Evolutionary conservation across 2,329 filamentous ascomycete genomes (phyloP).

Genomic region (Aspergillus piperis): DNA sequence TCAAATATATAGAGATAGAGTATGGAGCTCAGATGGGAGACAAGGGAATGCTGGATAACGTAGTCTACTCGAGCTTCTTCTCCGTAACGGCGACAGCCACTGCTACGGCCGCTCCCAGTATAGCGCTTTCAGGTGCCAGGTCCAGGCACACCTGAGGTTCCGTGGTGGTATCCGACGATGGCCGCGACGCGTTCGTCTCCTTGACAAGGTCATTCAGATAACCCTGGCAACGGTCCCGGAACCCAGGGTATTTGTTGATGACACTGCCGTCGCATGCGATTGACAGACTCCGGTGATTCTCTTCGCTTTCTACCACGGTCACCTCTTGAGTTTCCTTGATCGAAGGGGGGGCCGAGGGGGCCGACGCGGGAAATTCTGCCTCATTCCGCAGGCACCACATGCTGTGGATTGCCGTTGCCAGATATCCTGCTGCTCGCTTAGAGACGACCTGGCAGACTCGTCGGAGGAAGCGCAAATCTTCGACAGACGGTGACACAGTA

Average conservation of each 20-base stretch:
- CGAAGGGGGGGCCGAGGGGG: constrained; percentile 23
- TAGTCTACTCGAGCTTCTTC: constrained; percentile 17
- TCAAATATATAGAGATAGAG: not conserved
- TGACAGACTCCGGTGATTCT: constrained; percentile 37
- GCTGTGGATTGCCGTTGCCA: constrained; percentile 65
- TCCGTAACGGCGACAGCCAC: constrained; percentile 46
- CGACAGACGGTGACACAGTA: constrained; percentile 44
- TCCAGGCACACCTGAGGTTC: constrained; percentile 41
- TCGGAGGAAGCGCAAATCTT: constrained; percentile 58
- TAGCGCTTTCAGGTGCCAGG: constrained; percentile 46
- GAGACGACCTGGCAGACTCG: constrained; percentile 57
- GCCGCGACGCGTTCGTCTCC: constrained; percentile 24
- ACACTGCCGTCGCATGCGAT: constrained; percentile 57
- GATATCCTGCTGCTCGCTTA: constrained; percentile 60
- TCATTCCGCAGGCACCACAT: constrained; percentile 59
- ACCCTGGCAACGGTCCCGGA: constrained; percentile 46
- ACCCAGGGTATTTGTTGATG: constrained; percentile 54
- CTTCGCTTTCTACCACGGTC: constrained; percentile 36
- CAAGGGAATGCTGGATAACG: not conserved
- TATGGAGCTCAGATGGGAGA: not conserved
- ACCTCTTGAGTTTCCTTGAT: constrained; percentile 35
- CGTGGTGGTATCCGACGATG: constrained; percentile 14
- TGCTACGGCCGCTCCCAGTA: constrained; percentile 50
- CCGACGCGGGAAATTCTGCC: constrained; percentile 43
- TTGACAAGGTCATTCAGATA: constrained; percentile 46